Base-by-base conservation (phyloP, 2,329 filamentous ascomycete genomes). In the Aspergillus tanneri region DNA sequence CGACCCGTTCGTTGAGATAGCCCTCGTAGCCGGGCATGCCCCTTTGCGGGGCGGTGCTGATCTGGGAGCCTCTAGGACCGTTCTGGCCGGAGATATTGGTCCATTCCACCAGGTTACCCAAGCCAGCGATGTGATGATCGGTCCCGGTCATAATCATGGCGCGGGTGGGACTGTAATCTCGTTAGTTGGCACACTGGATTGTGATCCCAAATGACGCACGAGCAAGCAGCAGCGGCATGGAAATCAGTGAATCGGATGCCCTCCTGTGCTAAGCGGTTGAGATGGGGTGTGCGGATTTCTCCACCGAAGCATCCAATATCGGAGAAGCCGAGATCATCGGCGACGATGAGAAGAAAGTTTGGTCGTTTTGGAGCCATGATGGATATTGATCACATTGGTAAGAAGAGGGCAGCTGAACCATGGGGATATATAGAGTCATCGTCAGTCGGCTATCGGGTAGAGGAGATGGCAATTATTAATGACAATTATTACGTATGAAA, bases 71-170 rank as follows among this genome's bases (percentile, higher is more conserved):
- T 37, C 75, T 76, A 18, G 77, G 76, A 4, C 75, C 77, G 56
- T 79, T 79, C 52, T 79, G 77, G 8, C 74, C 76, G 18, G 71
- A 74, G 53, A 77, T 73, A 55, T 80, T 79, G 34, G 76, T 78
- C 76, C 78, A 82, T 66, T 82, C 79, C 53, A 79, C 74, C 46
- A 84, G 63, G 49, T 82, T 81, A 2, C 81, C 82, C 2, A 85
- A 70, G 1, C 82, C 70, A 9, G 70, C 70, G 48, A 72, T 72
- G 46, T 73, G 81, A 56, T 84, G 76, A 57, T 84, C 81, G 0
- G 82, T 85, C 3, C 82, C 82, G 0, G 81, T 84, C 75, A 85
- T 79, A 55, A 86, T 76, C 83, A 86, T 86, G 14, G 82, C 80
- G 28, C 82, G 72, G 2, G 81, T 82, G 2, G 83, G 83, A 23